phyloP scores from a whole-genome alignment of 1,284 basidiomycete genomes.

The Pholiota adiposa region DNA sequence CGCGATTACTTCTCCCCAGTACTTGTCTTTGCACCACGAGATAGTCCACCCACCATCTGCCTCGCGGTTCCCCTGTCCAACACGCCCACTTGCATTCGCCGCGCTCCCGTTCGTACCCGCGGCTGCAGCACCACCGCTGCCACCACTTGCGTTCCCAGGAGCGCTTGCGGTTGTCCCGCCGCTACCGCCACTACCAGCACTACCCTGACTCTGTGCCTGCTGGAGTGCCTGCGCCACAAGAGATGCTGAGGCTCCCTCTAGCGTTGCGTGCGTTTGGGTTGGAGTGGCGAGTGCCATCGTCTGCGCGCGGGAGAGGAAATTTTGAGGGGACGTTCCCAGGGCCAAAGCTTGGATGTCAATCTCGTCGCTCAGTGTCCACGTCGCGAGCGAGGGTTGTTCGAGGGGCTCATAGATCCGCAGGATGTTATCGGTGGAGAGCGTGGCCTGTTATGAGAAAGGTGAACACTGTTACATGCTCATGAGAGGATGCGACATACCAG shows the following conservation, averaged over 20 bases:
- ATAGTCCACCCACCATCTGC: constrained; percentile 92
- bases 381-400: constrained; percentile 77
- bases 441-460: constrained; percentile 56
- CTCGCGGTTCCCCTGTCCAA: constrained; percentile 68
- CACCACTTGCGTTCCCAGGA: neutral
- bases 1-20: constrained; percentile 90
- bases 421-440: constrained; percentile 84
- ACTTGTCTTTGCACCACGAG: constrained; percentile 92
- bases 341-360: constrained; percentile 73
- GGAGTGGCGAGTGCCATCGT: constrained; percentile 67
- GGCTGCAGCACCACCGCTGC: constrained; percentile 26
- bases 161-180: neutral
- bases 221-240: constrained; percentile 62
- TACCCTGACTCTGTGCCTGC: constrained; percentile 35
- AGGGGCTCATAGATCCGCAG: constrained; percentile 91
- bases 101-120: constrained; percentile 24
- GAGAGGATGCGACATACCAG: constrained; percentile 60
- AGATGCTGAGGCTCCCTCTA: constrained; percentile 61
- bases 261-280: constrained; percentile 60
- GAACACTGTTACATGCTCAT: neutral
- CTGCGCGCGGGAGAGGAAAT: constrained; percentile 46
- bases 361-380: constrained; percentile 83
- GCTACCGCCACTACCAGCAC: neutral
- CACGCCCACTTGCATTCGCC: constrained; percentile 38
- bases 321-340: constrained; percentile 43